Evolutionary conservation across 352 stramenopile genomes (phyloP), one percentile per base, ranked within the genome.

Genomic region (Pythium phragmitis): DNA sequence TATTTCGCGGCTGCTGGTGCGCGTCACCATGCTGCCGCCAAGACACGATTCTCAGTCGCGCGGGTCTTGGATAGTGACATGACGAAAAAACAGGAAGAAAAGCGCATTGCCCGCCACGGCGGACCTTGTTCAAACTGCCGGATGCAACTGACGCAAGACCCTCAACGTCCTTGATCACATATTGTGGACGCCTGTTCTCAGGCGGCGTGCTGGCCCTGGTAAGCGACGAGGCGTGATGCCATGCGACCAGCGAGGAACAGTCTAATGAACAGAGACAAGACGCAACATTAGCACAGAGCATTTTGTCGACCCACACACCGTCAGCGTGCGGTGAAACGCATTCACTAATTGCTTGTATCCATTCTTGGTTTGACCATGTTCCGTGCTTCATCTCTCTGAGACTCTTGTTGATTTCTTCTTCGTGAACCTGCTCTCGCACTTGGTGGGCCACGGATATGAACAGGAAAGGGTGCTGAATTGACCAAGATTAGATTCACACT

Each of bases 221-320:
- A 16, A 50, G 19, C 21, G 50, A 57, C 30, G 33, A 46, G 50
- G 33, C 50, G 19, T 46, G 50, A 58, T 13, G 50, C 2, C 28
- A 37, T 36, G 14, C 51, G 51, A 58, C 51, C 51, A 58, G 51
- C 36, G 37, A 58, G 48, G 51, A 58, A 46, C 28, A 57, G 7
- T 57, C n/a, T 30, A 48, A 19, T n/a, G 16, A 42, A 4, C 28
- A 42, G 48, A 43, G 28, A 33, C 50, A n/a, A 7, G 50, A 21
- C 33, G 34, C 17, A 26, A 4, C 28, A 14, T 8, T 30, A 55
- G 28, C 17, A 19, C 4, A 53, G 28, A 53, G 28, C 37, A 11
- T 11, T 30, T 30, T n/a, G 26, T 53, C 47, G 47, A 54, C 28
- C 7, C 49, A 55, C 49, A 6, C 30, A 21, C 9, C 49, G 49